phyloP scores from a whole-genome alignment of 129 eudicot species.

The Solidago caesia region DNA sequence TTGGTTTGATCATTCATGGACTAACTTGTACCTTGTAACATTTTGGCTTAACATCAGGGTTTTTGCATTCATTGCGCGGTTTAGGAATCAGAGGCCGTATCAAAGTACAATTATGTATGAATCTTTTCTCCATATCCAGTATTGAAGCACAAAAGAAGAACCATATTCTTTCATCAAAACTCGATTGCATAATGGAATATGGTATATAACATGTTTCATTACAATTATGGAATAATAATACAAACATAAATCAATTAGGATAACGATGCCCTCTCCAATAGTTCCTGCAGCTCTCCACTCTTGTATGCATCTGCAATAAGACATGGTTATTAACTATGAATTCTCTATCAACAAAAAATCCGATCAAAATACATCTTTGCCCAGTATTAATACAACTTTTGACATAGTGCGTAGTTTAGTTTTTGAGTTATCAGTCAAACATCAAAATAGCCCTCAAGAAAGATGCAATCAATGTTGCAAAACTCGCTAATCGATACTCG shows the following conservation, averaged over 20 bases:
- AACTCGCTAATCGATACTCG: neutral
- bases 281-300: constrained; percentile 90
- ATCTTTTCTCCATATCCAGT: constrained; percentile 17
- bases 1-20: too few species aligned
- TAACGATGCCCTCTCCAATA: constrained; percentile 71
- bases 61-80: neutral
- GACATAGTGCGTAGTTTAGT: too few species aligned
- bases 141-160: neutral
- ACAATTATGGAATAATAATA: constrained; percentile 15
- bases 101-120: neutral
- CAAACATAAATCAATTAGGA: constrained; percentile 45
- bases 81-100: too few species aligned
- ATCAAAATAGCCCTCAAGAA: too few species aligned
- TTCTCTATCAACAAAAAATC: neutral
- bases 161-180: neutral
- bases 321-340: neutral
- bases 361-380: constrained; percentile 10
- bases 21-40: neutral
- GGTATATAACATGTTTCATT: constrained; percentile 20
- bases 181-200: constrained; percentile 23
- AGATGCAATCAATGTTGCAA: neutral
- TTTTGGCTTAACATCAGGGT: neutral
- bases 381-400: neutral
- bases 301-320: constrained; percentile 74
- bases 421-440: too few species aligned